Base-by-base conservation (phyloP, 2,329 filamentous ascomycete genomes). In the Sordariomycetes sp. region DNA sequence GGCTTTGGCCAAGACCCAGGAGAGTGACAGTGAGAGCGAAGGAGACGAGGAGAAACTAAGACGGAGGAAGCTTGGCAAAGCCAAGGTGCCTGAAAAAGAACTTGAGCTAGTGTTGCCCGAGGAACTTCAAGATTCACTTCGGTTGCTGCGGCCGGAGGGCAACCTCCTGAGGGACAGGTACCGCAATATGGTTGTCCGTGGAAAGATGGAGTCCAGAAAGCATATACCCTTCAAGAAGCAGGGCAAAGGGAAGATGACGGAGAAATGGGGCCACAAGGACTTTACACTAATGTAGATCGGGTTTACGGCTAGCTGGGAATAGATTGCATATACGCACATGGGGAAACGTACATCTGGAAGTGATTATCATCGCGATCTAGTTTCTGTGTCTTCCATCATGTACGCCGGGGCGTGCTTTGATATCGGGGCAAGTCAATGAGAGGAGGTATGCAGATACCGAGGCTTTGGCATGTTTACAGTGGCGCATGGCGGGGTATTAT, bases 261-360 rank as follows among this genome's bases (percentile, higher is more conserved):
- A 97, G 80, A 99, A 97, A 74, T 99, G 94, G 94, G 84, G 86
- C 52, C 89, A 96, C 76, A 99, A 99, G 78, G 94, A 99, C 69
- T 99, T 96, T 62, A 63, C 64, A 54, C 61, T 73, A 61, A 54
- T 60, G 34, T 58, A 52, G 32, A 8, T 50, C 24, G 6, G 20
- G 13, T 22, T 12, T 50, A 6, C 17, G n/a, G n/a, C n/a, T 20
- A 13, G 20, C 32, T n/a, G n/a, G n/a, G 25, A 22, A 22, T 25
- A 24, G 17, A 32, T 5, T 28, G 42, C 15, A 51, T 35, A 35
- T 32, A 22, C 15, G 15, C 4, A n/a, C 10, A 4, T 22, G 20
- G 20, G 24, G 20, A 10, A 8, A 22, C 12, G n/a, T 24, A 50
- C 8, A 24, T 13, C 39, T n/a, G n/a, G 15, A 6, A 45, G 28